Percentiles rank a stretch among this genome's conserved stretches.
Conservation (phyloP, 2,329 filamentous ascomycete species). For the Seiridium cupressi region DNA sequence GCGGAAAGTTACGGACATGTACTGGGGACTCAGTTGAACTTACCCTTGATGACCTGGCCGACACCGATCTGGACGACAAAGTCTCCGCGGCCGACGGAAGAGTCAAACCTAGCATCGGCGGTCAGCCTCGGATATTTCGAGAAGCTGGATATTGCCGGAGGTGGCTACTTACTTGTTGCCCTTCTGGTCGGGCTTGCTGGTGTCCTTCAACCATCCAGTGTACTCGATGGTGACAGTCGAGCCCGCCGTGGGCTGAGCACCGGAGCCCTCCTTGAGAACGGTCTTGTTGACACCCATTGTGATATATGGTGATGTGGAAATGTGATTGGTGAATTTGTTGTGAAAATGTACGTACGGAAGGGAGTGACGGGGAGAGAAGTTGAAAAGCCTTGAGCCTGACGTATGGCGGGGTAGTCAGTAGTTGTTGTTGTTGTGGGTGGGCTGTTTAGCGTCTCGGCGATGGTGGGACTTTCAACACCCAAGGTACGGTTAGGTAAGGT, state of each 20-base stretch:
- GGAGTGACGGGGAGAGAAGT: background rate
- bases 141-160: background rate
- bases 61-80: slow-evolving; percentile 78
- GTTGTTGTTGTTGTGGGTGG: slow-evolving; percentile 3
- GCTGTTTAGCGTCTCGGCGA: slow-evolving; percentile 6
- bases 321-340: background rate
- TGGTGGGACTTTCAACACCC: no score
- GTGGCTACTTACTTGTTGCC: slow-evolving; percentile 64
- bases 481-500: no score
- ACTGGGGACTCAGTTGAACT: slow-evolving; percentile 15
- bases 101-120: slow-evolving; percentile 73
- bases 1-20: background rate
- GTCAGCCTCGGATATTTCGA: slow-evolving; percentile 12
- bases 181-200: slow-evolving; percentile 57
- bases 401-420: slow-evolving; percentile 6
- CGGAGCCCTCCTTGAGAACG: slow-evolving; percentile 59
- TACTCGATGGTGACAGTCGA: slow-evolving; percentile 86
- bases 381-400: background rate
- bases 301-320: slow-evolving; percentile 15
- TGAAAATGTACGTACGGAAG: background rate
- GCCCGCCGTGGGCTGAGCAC: slow-evolving; percentile 59
- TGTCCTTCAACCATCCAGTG: slow-evolving; percentile 81
- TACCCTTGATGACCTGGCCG: slow-evolving; percentile 85
- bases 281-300: slow-evolving; percentile 75
- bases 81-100: slow-evolving; percentile 73